Evolutionary conservation across 169 alveolate genomes (phyloP), one percentile per base, ranked within the genome.

Genomic region (Cryptosporidium tyzzeri): DNA sequence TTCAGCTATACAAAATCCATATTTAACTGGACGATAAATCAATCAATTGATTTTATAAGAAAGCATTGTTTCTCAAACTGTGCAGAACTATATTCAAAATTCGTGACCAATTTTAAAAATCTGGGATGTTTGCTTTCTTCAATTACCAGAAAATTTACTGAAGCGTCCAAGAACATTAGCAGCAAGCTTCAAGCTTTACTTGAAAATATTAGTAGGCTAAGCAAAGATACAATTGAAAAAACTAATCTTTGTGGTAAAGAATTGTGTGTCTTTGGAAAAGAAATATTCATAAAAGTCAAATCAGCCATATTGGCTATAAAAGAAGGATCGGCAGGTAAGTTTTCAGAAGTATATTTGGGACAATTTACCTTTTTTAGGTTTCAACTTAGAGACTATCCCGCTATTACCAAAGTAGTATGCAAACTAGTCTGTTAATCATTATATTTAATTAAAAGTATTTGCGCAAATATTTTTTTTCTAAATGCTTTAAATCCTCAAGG

Each of bases 311-410:
- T 29, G 33, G 29, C 23, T 2, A 23, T 65, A 35, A 65, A 35
- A 35, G 71, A 65, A 65, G 50, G 50, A 10, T 65, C 71, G 31
- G 4, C 12, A 65, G 51, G 71, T 65, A 65, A 12, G 71, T 65
- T 65, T 9, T 65, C 4, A 65, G 5, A 31, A 37, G 14, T 29
- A 5, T 21, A 5, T 7, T n/a, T 0, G 10, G 31, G 33, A 14
- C n/a, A 10, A 65, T n/a, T 65, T 65, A 65, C 48, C 33, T 65
- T 37, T 2, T 33, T 33, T 37, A 62, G 89, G 89, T 14, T 62
- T 80, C 16, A 70, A 80, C 39, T 29, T 61, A 26, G 89, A 80
- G 51, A 58, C 89, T 18, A 18, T 80, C 35, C 89, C 89, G 14
- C 68, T 80, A 39, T 65, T 80, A 45, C 89, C 89, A 14, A 80